Conservation (phyloP, 2,329 filamentous ascomycete genomes). For the Eutypa lata region DNA sequence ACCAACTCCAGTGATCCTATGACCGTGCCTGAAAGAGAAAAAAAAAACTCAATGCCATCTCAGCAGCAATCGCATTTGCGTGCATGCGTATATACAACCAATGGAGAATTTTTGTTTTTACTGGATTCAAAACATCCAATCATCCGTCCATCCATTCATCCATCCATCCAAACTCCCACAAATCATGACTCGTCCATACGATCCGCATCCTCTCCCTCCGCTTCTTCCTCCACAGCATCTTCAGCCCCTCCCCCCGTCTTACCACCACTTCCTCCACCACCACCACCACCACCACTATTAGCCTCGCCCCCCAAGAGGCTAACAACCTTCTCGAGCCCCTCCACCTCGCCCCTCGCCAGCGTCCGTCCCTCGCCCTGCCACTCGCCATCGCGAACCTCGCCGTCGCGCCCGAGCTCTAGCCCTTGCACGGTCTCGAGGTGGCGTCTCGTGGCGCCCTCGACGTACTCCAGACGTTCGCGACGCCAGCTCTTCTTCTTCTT, state of each 20-base stretch:
- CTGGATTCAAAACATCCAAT: not conserved
- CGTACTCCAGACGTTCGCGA: slow-evolving; percentile 73
- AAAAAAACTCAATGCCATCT: no score
- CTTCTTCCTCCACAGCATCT: not conserved
- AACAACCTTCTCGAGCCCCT: slow-evolving; percentile 52
- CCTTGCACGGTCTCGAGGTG: slow-evolving; percentile 71
- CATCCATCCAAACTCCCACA: not conserved
- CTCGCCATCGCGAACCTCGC: slow-evolving; percentile 63
- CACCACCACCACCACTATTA: not conserved
- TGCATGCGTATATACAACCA: no score
- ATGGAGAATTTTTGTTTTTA: no score
- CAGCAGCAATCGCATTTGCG: no score
- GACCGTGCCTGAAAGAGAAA: no score
- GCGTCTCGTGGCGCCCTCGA: slow-evolving; percentile 74
- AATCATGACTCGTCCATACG: slow-evolving; percentile 27
- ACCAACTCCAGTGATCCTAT: no score
- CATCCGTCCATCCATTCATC: not conserved
- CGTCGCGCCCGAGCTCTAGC: slow-evolving; percentile 59
- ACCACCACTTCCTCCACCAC: not conserved
- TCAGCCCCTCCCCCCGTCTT: not conserved
- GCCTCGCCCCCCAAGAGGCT: slow-evolving; percentile 37
- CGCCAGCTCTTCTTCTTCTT: slow-evolving; percentile 53
- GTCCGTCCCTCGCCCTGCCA: slow-evolving; percentile 56
- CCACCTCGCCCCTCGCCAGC: slow-evolving; percentile 51
- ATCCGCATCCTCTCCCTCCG: slow-evolving; percentile 10